Base-by-base conservation (phyloP, 2,329 filamentous ascomycete genomes). In the Helotiales sp. region DNA sequence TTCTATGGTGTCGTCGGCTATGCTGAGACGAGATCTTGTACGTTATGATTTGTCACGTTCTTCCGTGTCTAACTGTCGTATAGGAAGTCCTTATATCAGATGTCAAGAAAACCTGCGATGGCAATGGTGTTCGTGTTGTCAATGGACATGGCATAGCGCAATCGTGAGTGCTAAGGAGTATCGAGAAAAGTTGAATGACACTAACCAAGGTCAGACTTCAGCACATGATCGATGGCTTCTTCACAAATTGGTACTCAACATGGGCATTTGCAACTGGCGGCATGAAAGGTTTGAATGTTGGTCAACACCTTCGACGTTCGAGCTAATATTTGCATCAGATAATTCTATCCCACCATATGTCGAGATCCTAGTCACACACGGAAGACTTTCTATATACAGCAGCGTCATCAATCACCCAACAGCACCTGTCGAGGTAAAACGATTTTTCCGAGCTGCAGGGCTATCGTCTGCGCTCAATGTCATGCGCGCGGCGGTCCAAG, bases 371-470 rank as follows among this genome's bases (percentile, higher is more conserved):
- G 85, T 89, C 36, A 88, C 83, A 0, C 88, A 91, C 63, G 90
- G 88, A 1, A 81, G 86, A 25, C 76, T 91, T 1, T 90, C 88
- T n/a, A 88, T 87, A 13, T 90, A 91, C 69, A 84, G 85, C 54
- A 86, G 84, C 58, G 86, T 91, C 10, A 88, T 91, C 67, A 91
- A 91, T 63, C 87, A 90, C 60, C 85, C 86, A 1, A 89, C 86
- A 0, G 87, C 87, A 0, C 86, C 87, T 0, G 74, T 85, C 1
- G 85, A 88, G 68, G 87, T 90, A 0, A 87, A 88, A 24, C 83
- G 86, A 30, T 89, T 88, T 70, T 91, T 91, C 72, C 84, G 87
- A 38, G 85, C 86, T 0, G 88, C 87, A 0, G 86, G 87, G 1
- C 78, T 91, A 0, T 89, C 87, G 0, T 88, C 87, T 0, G 86